Evolutionary conservation across 257 asterid genomes (phyloP), one percentile per base, ranked within the genome.

Genomic region (Solanum virginianum): DNA sequence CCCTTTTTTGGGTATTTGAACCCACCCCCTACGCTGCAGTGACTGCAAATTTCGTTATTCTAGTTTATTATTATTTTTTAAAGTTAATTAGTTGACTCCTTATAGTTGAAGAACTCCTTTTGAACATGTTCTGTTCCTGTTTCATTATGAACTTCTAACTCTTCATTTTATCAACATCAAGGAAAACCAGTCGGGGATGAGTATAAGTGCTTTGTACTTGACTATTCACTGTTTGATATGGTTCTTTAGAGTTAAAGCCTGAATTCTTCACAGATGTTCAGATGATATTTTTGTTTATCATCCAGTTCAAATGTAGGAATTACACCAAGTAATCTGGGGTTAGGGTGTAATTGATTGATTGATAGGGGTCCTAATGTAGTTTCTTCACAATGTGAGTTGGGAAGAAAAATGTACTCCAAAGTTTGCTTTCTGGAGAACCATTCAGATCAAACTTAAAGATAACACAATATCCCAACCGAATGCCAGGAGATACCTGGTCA

Each of bases 401-500:
- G 10, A 71, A 20, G 55, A 22, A 20, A 69, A 39, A 4, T 17
- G 43, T 0, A 43, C 55, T 71, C 80, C 17, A 18, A 20, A 16
- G 5, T n/a, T 71, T 43, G 32, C 56, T 45, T 71, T n/a, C 32
- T 1, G 13, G 8, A 75, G 15, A 49, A 75, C 8, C 45, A 62
- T 82, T 41, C 36, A 13, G 39, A 82, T 82, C 22, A 49, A 82
- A 45, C 59, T 47, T 45, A 22, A 45, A 10, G 39, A 83, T 32
- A 4, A 65, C 17, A 59, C 49, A 20, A 16, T 66, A n/a, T 81
- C 43, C 55, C 6, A 53, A 72, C 32, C 54, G 54, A 59, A 62
- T 80, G 87, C 79, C 66, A 88, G 74, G 80, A 87, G 85, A 81
- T 86, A 94, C 98, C 97, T 93, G 98, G 84, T 94, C 98, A 3